A percentile compares a stretch with the other conserved stretches of the same genome.
Evolutionary conservation across 768 basidiomycete genomes (phyloP).

Genomic region (Serpula lacrymans): DNA sequence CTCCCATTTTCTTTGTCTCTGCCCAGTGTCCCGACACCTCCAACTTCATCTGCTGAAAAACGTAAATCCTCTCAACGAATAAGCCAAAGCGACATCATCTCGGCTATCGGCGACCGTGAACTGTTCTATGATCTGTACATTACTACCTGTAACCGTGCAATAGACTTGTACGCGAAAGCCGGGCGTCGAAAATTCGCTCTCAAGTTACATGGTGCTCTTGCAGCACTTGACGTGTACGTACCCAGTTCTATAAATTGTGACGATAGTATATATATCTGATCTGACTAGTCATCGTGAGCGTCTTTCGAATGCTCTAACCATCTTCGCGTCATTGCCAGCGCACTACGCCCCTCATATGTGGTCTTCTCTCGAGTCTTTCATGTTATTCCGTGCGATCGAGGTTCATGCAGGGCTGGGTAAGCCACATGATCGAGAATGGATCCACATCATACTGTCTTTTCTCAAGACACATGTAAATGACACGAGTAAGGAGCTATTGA

Average conservation of each 20-base stretch:
- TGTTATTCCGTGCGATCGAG: slow-evolving; percentile 72
- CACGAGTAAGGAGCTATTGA: slow-evolving; percentile 47
- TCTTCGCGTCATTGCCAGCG: slow-evolving; percentile 78
- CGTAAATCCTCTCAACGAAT: slow-evolving; percentile 33
- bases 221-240: slow-evolving; percentile 87
- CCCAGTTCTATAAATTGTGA: slow-evolving; percentile 2
- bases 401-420: slow-evolving; percentile 57
- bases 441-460: slow-evolving; percentile 73
- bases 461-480: slow-evolving; percentile 65
- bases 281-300: slow-evolving; percentile 61
- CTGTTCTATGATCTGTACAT: slow-evolving; percentile 79
- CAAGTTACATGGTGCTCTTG: slow-evolving; percentile 80
- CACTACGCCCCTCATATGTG: slow-evolving; percentile 83
- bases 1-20: slow-evolving; percentile 69
- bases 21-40: slow-evolving; percentile 10
- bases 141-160: slow-evolving; percentile 70
- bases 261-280: slow-evolving; percentile 9
- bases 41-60: slow-evolving; percentile 17
- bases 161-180: slow-evolving; percentile 81
- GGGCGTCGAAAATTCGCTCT: slow-evolving; percentile 83
- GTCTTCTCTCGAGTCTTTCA: slow-evolving; percentile 75
- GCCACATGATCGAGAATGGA: slow-evolving; percentile 73
- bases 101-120: slow-evolving; percentile 51
- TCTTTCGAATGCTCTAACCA: slow-evolving; percentile 57
- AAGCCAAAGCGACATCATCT: slow-evolving; percentile 58